Evolutionary conservation across 164 flowering plant genomes (phyloP).

Genomic region (Echeveria elegans): DNA sequence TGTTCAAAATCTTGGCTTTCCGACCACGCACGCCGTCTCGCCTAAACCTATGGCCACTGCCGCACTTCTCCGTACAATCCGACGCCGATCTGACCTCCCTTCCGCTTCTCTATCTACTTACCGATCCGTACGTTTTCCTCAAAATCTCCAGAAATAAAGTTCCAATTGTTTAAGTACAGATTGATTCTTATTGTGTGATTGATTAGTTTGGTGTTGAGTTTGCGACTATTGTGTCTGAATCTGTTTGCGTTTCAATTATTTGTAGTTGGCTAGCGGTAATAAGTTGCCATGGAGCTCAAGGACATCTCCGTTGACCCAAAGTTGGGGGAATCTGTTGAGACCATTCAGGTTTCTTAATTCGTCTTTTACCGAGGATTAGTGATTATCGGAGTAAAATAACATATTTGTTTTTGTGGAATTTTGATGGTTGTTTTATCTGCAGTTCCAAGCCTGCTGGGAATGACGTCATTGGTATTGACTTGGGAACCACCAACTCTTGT

Average conservation of each 20-base stretch:
- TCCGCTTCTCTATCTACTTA: no score
- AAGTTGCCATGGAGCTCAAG: conserved; percentile 31
- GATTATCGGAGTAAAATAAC: no score
- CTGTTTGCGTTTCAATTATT: neutral
- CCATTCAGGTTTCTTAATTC: conserved; percentile 46
- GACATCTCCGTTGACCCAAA: conserved; percentile 21
- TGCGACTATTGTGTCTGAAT: neutral
- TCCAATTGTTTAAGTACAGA: neutral
- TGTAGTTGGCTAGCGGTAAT: conserved; percentile 40
- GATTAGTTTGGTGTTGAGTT: neutral
- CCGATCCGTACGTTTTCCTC: conserved; percentile 30
- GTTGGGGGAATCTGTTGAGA: conserved; percentile 36
- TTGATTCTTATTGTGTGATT: neutral
- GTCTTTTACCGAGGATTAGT: neutral
- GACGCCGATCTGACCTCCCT: conserved; percentile 38
- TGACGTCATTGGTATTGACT: conserved; percentile 31
- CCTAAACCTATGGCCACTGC: neutral
- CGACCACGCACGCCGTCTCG: neutral
- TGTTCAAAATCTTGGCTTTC: neutral
- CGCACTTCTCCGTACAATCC: neutral
- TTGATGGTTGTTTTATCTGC: neutral
- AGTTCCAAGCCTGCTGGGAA: conserved; percentile 25
- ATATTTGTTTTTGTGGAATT: neutral
- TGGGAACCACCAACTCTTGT: conserved; percentile 37
- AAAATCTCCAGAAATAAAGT: neutral